Percentiles rank a stretch among this genome's conserved stretches.
Conservation (phyloP, 768 basidiomycete species). For the Basidioascus undulatus region DNA sequence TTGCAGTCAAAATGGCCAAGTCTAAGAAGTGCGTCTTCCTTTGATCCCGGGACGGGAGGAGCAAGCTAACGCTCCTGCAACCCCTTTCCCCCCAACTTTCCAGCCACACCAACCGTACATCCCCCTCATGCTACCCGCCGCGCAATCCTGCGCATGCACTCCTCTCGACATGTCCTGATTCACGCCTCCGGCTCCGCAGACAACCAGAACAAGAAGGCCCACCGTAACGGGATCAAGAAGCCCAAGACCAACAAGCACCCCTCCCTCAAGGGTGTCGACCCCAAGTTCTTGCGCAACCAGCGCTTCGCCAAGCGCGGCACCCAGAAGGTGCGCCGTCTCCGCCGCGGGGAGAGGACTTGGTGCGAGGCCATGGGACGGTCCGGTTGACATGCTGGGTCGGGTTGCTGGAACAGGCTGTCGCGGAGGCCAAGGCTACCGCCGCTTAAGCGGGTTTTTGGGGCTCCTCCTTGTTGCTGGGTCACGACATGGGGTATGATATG, state of each 20-base stretch:
- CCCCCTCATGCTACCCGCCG: background rate
- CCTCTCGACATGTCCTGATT: background rate
- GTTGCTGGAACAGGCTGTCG: too few relatives aligned
- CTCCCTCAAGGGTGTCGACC: slow-evolving; percentile 53
- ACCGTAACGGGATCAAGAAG: slow-evolving; percentile 88
- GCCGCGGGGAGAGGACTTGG: too few relatives aligned
- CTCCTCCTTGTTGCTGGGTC: too few relatives aligned
- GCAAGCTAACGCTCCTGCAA: background rate
- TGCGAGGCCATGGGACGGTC: too few relatives aligned
- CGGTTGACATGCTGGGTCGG: too few relatives aligned
- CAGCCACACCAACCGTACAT: slow-evolving; percentile 11
- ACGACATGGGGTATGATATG: too few relatives aligned
- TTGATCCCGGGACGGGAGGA: background rate
- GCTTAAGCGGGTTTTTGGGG: too few relatives aligned
- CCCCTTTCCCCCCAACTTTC: too few relatives aligned
- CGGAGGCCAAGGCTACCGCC: too few relatives aligned
- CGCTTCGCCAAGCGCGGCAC: slow-evolving; percentile 9
- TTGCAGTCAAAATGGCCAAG: slow-evolving; percentile 60
- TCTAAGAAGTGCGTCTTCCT: slow-evolving; percentile 62
- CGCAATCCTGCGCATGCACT: background rate
- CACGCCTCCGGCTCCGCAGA: too few relatives aligned
- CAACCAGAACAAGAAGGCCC: slow-evolving; percentile 54
- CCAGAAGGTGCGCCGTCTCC: too few relatives aligned
- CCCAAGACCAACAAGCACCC: slow-evolving; percentile 46
- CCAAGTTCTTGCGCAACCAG: slow-evolving; percentile 12